A percentile compares a stretch with the other conserved stretches of the same genome.
Evolutionary conservation across 345 rosid genomes (phyloP).

Genomic region (Lagerstroemia speciosa): DNA sequence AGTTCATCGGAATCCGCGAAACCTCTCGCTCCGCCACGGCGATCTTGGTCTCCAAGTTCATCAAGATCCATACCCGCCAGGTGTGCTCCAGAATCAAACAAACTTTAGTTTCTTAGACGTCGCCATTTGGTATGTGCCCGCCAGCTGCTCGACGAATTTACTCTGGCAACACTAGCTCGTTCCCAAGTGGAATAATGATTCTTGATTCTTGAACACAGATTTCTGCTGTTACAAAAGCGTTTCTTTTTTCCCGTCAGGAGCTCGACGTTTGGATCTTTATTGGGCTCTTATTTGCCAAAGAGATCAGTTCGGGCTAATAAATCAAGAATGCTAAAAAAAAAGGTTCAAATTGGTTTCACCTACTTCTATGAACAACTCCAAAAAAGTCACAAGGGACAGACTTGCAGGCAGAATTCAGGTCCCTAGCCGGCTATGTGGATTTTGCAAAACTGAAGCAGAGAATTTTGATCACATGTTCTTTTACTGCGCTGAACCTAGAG

Average conservation of each 20-base stretch:
- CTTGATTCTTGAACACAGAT: background rate
- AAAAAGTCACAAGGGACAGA: background rate
- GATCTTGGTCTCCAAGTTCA: conserved; percentile 34
- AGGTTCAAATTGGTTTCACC: background rate
- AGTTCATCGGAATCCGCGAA: conserved; percentile 28
- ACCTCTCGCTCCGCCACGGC: conserved; percentile 28
- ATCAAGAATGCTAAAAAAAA: background rate
- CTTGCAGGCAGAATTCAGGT: too few relatives aligned
- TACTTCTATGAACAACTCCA: background rate
- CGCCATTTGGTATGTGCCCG: background rate
- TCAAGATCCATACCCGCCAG: conserved; percentile 42
- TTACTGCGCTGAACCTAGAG: too few relatives aligned
- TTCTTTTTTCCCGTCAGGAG: background rate
- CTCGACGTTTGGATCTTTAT: background rate
- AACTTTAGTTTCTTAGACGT: background rate
- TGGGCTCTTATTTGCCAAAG: background rate
- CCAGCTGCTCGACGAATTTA: conserved; percentile 8
- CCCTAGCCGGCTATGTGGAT: too few relatives aligned
- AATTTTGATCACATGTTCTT: too few relatives aligned
- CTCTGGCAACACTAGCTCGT: background rate
- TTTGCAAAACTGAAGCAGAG: too few relatives aligned
- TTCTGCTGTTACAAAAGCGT: background rate
- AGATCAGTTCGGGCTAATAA: background rate
- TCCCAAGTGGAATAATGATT: background rate
- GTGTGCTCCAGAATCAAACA: conserved; percentile 10